phyloP scores from a whole-genome alignment of 139 green algal genomes.

The Chlorella sorokiniana region DNA sequence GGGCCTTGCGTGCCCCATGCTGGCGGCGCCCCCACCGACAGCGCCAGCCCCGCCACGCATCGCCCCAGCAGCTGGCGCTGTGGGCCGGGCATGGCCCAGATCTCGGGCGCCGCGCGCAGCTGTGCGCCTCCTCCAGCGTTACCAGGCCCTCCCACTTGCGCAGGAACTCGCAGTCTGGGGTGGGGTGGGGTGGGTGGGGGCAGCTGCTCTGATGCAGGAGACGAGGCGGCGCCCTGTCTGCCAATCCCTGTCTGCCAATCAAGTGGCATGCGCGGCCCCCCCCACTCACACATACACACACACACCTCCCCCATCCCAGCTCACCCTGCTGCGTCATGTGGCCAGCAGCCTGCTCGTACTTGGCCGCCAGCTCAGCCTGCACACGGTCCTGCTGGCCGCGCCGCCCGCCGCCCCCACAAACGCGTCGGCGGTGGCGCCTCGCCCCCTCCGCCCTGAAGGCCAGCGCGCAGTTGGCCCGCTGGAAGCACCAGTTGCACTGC shows the following conservation, averaged over 20 bases:
- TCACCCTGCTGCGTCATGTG: constrained; percentile 41
- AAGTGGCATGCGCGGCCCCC: neutral
- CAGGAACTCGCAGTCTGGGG: constrained; percentile 60
- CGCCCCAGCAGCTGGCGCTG: constrained; percentile 62
- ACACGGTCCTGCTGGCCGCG: neutral
- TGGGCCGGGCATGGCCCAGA: constrained; percentile 68
- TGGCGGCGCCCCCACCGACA: neutral
- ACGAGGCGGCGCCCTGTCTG: too few species aligned
- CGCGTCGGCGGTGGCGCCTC: constrained; percentile 33
- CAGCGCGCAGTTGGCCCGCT: constrained; percentile 57
- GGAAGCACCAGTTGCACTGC: constrained; percentile 58
- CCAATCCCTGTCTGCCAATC: too few species aligned
- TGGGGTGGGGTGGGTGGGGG: neutral
- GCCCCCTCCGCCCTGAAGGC: constrained; percentile 52
- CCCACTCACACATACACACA: neutral
- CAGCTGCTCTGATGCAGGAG: neutral
- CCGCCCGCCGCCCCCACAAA: constrained; percentile 34
- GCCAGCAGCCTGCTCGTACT: constrained; percentile 32
- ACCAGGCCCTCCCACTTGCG: constrained; percentile 71
- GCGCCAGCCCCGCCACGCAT: constrained; percentile 56
- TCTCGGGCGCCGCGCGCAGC: constrained; percentile 42
- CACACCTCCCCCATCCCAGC: neutral
- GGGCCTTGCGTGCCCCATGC: neutral
- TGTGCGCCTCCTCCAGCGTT: constrained; percentile 69
- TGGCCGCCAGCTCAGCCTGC: constrained; percentile 27